These are phyloP conservation scores for Paramecium tetraurelia DNA, from an alignment of 73 alveolate genomes.

Conservation along the genomic window DNA sequence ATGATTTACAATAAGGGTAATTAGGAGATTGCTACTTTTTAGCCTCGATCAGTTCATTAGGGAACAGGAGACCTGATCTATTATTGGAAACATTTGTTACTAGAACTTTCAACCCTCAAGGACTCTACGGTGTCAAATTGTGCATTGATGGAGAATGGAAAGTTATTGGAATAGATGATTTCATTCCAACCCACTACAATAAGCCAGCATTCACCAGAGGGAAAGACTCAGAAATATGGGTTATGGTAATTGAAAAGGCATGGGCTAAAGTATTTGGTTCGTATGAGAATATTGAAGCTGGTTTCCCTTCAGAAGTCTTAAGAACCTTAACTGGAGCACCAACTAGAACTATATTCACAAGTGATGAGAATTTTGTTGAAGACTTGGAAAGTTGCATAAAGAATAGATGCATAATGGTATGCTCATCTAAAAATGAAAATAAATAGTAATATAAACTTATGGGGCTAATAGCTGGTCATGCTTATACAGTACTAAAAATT, in stretches of 20 bases:
- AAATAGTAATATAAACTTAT: background rate
- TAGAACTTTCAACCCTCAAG: constrained; percentile 78
- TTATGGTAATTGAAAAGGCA: constrained; percentile 90
- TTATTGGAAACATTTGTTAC: constrained; percentile 73
- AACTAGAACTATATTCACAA: constrained; percentile 57
- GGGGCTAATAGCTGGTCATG: constrained; percentile 83
- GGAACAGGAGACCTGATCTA: constrained; percentile 77
- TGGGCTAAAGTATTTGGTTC: constrained; percentile 95
- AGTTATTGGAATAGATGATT: constrained; percentile 90
- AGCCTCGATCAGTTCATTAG: constrained; percentile 83
- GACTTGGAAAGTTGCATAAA: constrained; percentile 64
- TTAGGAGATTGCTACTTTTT: constrained; percentile 87
- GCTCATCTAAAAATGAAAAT: constrained; percentile 59
- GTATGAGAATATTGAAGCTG: constrained; percentile 91
- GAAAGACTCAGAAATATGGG: constrained; percentile 90
- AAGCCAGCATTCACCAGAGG: constrained; percentile 88
- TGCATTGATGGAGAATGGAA: constrained; percentile 91
- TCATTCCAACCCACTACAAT: constrained; percentile 82
- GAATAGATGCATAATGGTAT: constrained; percentile 64
- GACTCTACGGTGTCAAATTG: constrained; percentile 84
- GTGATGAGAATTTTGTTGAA: constrained; percentile 56
- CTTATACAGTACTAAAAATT: constrained; percentile 53
- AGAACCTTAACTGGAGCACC: constrained; percentile 79
- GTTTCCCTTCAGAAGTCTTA: constrained; percentile 80
- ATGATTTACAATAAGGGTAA: constrained; percentile 77